phyloP scores from a whole-genome alignment of 345 rosid species.

The Camelina neglecta region DNA sequence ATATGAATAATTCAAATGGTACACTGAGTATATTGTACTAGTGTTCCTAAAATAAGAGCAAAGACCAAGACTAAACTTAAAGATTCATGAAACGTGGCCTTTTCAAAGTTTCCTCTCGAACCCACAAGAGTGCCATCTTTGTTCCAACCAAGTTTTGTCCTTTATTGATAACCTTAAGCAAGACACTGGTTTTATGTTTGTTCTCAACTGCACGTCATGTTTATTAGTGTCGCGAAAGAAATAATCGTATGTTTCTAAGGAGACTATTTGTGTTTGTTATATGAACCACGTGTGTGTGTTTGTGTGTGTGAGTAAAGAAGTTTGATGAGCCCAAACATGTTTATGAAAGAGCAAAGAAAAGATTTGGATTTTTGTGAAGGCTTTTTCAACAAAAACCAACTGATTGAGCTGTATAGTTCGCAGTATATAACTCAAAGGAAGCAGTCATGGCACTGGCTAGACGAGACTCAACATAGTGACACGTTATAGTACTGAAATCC shows the following conservation, averaged over 20 bases:
- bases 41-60: constrained; percentile 35
- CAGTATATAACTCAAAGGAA: too few species aligned
- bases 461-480: too few species aligned
- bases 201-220: constrained; percentile 3
- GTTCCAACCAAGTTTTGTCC: constrained; percentile 32
- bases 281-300: background rate
- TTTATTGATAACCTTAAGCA: constrained; percentile 7
- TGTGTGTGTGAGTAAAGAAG: too few species aligned
- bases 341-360: background rate
- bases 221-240: constrained; percentile 18
- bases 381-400: too few species aligned
- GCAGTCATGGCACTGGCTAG: too few species aligned
- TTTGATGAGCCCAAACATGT: too few species aligned
- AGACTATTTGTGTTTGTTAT: background rate
- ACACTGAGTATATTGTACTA: constrained; percentile 37
- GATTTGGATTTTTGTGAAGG: too few species aligned
- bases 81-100: constrained; percentile 25
- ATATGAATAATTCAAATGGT: constrained; percentile 35
- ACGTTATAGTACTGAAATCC: too few species aligned
- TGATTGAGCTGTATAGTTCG: too few species aligned
- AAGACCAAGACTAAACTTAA: constrained; percentile 34
- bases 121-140: constrained; percentile 32
- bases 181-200: constrained; percentile 25
- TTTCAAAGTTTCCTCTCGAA: constrained; percentile 32
- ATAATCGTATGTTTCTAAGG: background rate